phyloP scores from a whole-genome alignment of 2,329 filamentous ascomycete genomes.

The Aureobasidium sp. region DNA sequence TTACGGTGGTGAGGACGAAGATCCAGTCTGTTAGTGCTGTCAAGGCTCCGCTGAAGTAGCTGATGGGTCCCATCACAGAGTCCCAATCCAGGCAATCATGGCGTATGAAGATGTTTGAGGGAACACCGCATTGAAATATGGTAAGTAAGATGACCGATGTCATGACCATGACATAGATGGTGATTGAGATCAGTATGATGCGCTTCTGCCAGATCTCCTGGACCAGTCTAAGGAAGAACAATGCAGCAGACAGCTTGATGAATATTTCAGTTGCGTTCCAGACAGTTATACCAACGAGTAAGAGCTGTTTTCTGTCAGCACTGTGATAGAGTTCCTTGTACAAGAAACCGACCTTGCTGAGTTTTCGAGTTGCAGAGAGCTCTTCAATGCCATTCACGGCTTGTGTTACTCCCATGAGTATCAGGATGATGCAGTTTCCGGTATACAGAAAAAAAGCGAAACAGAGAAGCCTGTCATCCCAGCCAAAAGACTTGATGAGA shows the following conservation, averaged over 20 bases:
- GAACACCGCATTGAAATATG: slow-evolving; percentile 16
- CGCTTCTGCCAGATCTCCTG: slow-evolving; percentile 29
- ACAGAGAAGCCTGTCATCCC: slow-evolving; percentile 14
- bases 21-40: slow-evolving; percentile 30
- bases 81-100: slow-evolving; percentile 11
- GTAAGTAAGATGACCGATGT: slow-evolving; percentile 18
- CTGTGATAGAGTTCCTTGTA: not conserved
- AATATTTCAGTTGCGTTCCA: slow-evolving; percentile 21
- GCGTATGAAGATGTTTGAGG: slow-evolving; percentile 7
- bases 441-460: slow-evolving; percentile 11
- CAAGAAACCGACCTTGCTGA: not conserved
- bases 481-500: slow-evolving; percentile 12
- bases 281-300: not conserved
- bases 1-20: slow-evolving; percentile 31
- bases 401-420: slow-evolving; percentile 12
- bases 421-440: slow-evolving; percentile 7
- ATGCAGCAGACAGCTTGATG: slow-evolving; percentile 36
- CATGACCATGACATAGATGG: slow-evolving; percentile 14
- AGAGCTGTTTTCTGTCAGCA: not conserved
- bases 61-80: slow-evolving; percentile 15
- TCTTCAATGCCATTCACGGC: not conserved
- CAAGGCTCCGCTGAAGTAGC: slow-evolving; percentile 23
- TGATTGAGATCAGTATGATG: slow-evolving; percentile 20
- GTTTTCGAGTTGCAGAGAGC: not conserved
- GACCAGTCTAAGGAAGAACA: slow-evolving; percentile 38